Evolutionary conservation across 164 flowering plant genomes (phyloP), one percentile per base, ranked within the genome.

Genomic region (Litsea cubeba): DNA sequence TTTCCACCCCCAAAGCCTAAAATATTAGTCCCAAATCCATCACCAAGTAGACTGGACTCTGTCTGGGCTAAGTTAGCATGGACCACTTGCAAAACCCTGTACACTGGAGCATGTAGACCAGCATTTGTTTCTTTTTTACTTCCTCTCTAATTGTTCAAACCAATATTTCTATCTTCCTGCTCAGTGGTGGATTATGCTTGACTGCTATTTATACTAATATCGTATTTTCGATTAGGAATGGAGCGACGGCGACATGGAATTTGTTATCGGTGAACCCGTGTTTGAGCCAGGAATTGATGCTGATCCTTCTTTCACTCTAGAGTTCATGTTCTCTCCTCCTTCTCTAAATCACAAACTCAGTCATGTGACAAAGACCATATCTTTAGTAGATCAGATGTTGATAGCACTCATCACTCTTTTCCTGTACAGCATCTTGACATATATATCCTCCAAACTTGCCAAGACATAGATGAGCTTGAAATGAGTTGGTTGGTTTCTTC

Each of bases 351-450:
- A 26, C 35, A 46, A 72, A 5, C 62, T 25, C 11, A 62, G 50
- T 54, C 77, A 71, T 25, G 40, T 60, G 46, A 23, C 26, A 50
- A 72, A 70, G 71, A 72, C 60, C 35, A 50, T 79, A 3, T 72
- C 81, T 12, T 22, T 76, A 40, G n/a, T 28, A 25, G 78, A 79
- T 69, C 81, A 79, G 58, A 68, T 79, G 51, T 28, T 75, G 50
- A 72, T 75, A 32, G 62, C 54, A 3, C 46, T 72, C n/a, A 15
- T 14, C 35, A 5, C 73, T 26, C 24, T 24, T 54, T 15, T 79
- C 49, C 62, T 79, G 30, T 79, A 68, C 76, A 72, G 8, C 63
- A 62, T 75, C 67, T 49, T 75, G n/a, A 24, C 74, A 5, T 77
- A 50, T 23, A 26, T 69, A 11, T 74, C 58, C 18, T 51, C 71